phyloP scores from a whole-genome alignment of 306 rosid species.

The Inga leiocalycina region DNA sequence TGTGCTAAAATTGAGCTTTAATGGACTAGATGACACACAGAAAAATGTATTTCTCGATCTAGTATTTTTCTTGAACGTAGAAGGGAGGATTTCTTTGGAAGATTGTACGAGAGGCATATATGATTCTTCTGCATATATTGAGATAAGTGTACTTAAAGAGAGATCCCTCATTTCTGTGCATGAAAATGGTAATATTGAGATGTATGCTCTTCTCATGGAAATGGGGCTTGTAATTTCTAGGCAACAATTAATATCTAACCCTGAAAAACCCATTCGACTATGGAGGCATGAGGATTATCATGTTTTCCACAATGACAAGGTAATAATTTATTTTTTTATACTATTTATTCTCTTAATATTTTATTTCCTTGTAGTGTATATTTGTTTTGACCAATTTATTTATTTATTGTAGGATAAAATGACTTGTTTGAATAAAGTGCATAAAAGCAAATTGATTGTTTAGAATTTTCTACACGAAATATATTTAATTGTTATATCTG shows the following conservation, averaged over 20 bases:
- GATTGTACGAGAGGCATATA: background rate
- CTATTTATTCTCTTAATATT: background rate
- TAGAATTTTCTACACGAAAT: no score
- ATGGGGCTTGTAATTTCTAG: background rate
- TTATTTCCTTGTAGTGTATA: background rate
- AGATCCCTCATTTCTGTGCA: background rate
- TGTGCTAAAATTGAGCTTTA: constrained; percentile 4
- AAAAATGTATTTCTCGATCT: background rate
- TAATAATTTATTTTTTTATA: background rate
- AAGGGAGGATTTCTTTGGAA: background rate
- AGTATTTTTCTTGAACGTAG: background rate
- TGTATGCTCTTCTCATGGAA: background rate
- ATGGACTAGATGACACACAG: background rate
- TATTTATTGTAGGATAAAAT: no score
- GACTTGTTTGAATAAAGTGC: no score
- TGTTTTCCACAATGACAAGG: background rate
- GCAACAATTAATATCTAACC: background rate
- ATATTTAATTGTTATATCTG: no score
- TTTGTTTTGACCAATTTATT: no score
- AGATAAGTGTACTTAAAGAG: background rate
- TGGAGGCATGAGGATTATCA: background rate
- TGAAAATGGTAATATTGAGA: background rate
- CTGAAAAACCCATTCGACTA: background rate
- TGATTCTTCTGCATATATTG: background rate
- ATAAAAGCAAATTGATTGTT: no score